Base-by-base conservation (phyloP, 2,329 filamentous ascomycete species). In the Graphium sp. region DNA sequence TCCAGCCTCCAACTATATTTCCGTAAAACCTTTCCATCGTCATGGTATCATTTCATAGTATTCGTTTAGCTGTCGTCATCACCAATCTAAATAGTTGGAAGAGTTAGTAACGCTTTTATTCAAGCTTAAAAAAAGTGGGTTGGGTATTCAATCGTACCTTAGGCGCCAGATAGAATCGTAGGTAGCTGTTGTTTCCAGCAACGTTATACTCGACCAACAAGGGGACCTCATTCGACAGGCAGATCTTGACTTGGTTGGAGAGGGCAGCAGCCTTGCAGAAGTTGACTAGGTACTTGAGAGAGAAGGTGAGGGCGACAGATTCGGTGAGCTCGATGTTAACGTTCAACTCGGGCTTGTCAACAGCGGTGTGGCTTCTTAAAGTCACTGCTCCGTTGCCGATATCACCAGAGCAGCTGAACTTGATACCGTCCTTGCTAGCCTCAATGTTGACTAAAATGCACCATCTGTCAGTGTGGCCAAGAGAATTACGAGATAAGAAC, bases 241-340 rank as follows among this genome's bases (percentile, higher is more conserved):
- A 92, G 43, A 98, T 75, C 60, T 80, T 89, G 55, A 98, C 91
- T 40, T 69, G 66, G 41, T 55, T 61, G 22, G 85, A 87, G 35
- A 98, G 64, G 30, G 73, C 75, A 37, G 83, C 79, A 19, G 91
- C 91, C 64, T 98, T 98, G 79, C 89, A 95, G 64, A 98, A 98
- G 70, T 95, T 95, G 66, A 92, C 82, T 4, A 98, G 76, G 60
- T 98, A 98, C 63, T 98, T 98, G 46, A 98, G 78, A 19, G 89
- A 95, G 63, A 98, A 98, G 28, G 87, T 95, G 37, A 98, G 70
- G 20, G 81, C 68, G 35, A 98, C 89, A 29, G 89, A 83, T 61
- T 98, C 91, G 22, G 73, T 78, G 36, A 98, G 73, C 48, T 84
- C 74, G 52, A 98, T 94, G 39, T 82, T 70, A 43, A 95, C 79